Evolutionary conservation across 2,329 filamentous ascomycete species (phyloP), one percentile per base, ranked within the genome.

Genomic region (Huntiella savannae): DNA sequence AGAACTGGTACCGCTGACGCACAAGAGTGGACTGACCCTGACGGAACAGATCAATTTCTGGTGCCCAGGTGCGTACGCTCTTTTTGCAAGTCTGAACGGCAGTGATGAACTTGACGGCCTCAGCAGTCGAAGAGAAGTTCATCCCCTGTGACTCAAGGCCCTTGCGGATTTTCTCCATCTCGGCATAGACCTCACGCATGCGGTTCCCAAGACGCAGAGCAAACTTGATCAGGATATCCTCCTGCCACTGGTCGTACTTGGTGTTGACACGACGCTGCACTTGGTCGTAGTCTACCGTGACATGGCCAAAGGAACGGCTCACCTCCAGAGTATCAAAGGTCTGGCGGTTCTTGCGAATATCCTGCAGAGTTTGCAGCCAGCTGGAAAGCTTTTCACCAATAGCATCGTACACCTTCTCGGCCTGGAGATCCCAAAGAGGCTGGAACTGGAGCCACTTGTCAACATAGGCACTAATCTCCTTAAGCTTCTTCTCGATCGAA

Each of bases 201-300:
- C 87, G 82, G 52, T 76, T 82, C 40, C 87, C 85, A 40, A 98
- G 79, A 47, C 91, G 84, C 48, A 74, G 73, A 34, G 86, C 91
- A 62, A 98, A 99, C 59, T 94, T 94, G 54, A 82, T 75, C 34
- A 96, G 69, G 47, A 98, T 93, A 53, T 99, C 91, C 55, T 95
- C 85, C 61, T 99, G 91, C 91, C 92, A 98, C 60, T 96, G 88
- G 58, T 99, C 92, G 59, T 98, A 99, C 61, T 96, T 98, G 55
- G 86, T 85, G 56, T 96, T 98, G 60, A 99, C 91, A 62, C 94
- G 95, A 48, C 88, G 85, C 62, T 98, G 92, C 0, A 98, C 91
- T 61, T 98, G 92, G 56, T 96, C 91, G 57, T 98, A 98, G 60
- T 98, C 88, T 56, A 99, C 86, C 3, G 82, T 85, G 46, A 96